A percentile compares a stretch with the other conserved stretches of the same genome.
Conservation (phyloP, 371 early-diverging fungal genomes). For the Batkoa obscura region DNA sequence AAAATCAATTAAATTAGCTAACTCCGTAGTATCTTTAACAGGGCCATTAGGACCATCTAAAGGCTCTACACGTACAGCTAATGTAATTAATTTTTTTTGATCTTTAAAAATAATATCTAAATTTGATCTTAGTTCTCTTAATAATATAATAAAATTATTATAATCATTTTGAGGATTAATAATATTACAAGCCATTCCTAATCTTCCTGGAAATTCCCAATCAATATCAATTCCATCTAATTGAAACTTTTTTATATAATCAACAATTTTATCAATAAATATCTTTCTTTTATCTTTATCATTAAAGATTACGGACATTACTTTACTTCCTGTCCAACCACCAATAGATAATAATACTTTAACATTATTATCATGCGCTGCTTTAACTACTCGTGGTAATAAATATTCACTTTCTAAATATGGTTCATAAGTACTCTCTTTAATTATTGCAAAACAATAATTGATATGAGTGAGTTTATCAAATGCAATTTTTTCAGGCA, state of each 20-base stretch:
- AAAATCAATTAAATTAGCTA: slow-evolving; percentile 25
- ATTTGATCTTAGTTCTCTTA: slow-evolving; percentile 37
- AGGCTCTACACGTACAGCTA: slow-evolving; percentile 47
- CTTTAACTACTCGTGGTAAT: background rate
- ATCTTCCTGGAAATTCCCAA: slow-evolving; percentile 60
- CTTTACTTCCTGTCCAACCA: slow-evolving; percentile 57
- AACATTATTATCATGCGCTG: slow-evolving; percentile 25
- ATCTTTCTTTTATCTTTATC: slow-evolving; percentile 19
- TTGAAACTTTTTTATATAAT: background rate
- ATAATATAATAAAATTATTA: slow-evolving; percentile 30
- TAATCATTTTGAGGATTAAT: slow-evolving; percentile 26
- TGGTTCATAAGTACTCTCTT: slow-evolving; percentile 7
- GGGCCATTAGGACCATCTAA: slow-evolving; percentile 30
- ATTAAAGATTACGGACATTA: no score
- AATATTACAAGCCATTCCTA: slow-evolving; percentile 43
- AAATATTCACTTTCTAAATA: background rate
- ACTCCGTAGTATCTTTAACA: slow-evolving; percentile 23
- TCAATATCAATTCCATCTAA: slow-evolving; percentile 14
- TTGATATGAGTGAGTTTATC: slow-evolving; percentile 17
- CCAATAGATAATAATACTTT: slow-evolving; percentile 50
- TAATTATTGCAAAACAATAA: slow-evolving; percentile 4
- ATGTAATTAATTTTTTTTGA: slow-evolving; percentile 32
- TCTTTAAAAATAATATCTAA: slow-evolving; percentile 19
- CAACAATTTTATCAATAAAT: slow-evolving; percentile 23
- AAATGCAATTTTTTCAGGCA: background rate